These are phyloP conservation scores for Mycena amicta DNA, from an alignment of 768 basidiomycete genomes.

Conservation along the genomic window DNA sequence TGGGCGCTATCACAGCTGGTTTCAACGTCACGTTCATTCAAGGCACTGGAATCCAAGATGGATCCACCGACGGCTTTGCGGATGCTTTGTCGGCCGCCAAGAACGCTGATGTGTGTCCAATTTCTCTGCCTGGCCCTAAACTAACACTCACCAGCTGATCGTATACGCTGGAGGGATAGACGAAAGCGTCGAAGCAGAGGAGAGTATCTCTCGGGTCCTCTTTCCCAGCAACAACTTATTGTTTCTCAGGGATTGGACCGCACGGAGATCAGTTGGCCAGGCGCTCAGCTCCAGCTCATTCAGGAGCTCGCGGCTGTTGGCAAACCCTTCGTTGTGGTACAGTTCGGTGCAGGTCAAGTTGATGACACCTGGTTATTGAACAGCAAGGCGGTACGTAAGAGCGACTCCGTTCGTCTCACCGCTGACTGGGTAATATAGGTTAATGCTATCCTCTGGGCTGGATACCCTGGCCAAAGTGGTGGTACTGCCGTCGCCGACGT, in stretches of 20 bases:
- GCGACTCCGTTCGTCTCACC: too few species aligned
- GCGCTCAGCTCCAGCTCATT: constrained; percentile 55
- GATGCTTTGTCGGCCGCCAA: constrained; percentile 51
- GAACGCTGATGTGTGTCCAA: constrained; percentile 51
- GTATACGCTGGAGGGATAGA: constrained; percentile 61
- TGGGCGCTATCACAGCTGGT: constrained; percentile 49
- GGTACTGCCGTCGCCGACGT: constrained; percentile 58
- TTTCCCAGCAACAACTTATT: too few species aligned
- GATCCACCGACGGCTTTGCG: constrained; percentile 46
- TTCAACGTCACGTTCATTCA: constrained; percentile 45
- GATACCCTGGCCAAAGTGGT: constrained; percentile 60
- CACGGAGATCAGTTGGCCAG: constrained; percentile 55
- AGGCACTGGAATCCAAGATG: constrained; percentile 45
- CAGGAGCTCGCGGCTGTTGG: constrained; percentile 43
- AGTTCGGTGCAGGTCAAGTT: constrained; percentile 61
- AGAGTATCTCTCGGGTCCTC: background rate
- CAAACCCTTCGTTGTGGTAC: constrained; percentile 57
- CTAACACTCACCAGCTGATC: too few species aligned
- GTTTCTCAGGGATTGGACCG: constrained; percentile 46
- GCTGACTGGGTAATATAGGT: too few species aligned
- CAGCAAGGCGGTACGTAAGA: too few species aligned
- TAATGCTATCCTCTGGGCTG: constrained; percentile 57
- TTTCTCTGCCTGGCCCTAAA: too few species aligned
- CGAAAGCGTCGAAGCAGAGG: constrained; percentile 50
- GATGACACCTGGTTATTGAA: constrained; percentile 49